Evolutionary conservation across 192 early-diverging fungal species (phyloP).

Genomic region (Rhizophagus clarus): DNA sequence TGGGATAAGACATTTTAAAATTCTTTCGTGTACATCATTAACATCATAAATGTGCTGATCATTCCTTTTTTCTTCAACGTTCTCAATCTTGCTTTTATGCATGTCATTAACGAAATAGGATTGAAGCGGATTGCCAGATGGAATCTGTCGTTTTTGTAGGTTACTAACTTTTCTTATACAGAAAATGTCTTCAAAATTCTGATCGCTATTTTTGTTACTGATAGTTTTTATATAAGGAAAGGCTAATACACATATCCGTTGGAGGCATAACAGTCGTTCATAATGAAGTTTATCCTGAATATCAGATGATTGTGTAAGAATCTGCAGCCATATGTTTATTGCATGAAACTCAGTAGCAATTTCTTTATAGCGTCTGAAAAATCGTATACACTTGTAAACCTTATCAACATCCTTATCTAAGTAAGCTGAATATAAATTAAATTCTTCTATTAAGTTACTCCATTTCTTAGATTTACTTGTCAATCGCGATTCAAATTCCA

Average conservation of each 20-base stretch:
- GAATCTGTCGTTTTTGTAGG: background rate
- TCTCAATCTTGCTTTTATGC: background rate
- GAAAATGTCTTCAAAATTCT: conserved; percentile 12
- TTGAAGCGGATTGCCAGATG: background rate
- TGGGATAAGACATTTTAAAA: conserved; percentile 4
- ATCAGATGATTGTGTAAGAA: background rate
- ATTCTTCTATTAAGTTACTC: background rate
- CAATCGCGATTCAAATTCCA: background rate
- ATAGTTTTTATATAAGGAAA: background rate
- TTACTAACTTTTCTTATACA: background rate
- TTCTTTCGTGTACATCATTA: background rate
- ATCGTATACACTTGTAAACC: background rate
- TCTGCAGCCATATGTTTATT: conserved; percentile 15
- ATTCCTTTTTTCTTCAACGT: background rate
- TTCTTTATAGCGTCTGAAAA: background rate
- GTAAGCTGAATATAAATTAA: conserved; percentile 3
- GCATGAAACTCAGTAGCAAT: background rate
- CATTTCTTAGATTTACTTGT: background rate
- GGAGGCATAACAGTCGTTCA: background rate
- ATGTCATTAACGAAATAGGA: background rate
- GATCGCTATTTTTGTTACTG: background rate
- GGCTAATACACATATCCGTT: background rate
- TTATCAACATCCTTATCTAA: background rate
- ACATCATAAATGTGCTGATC: conserved; percentile 11
- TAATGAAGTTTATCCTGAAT: background rate